These are phyloP conservation scores for Sporothrix inflata DNA, from an alignment of 2,329 filamentous ascomycete species.

Conservation along the genomic window DNA sequence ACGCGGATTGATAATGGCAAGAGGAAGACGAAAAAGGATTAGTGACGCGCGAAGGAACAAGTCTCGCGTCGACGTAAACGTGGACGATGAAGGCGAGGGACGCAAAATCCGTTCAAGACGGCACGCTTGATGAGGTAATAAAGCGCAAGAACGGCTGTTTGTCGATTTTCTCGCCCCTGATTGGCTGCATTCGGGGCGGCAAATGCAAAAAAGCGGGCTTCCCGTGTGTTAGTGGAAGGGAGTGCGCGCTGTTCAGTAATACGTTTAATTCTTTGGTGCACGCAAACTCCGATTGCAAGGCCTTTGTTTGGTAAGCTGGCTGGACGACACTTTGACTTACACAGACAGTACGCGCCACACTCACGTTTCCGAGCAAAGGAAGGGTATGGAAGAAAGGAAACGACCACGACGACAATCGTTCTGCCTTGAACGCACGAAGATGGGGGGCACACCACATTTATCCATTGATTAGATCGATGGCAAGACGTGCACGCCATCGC, in stretches of 20 bases:
- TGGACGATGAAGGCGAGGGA: too few species aligned
- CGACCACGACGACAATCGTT: background rate
- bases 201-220: slow-evolving; percentile 12
- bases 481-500: background rate
- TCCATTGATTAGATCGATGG: background rate
- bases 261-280: background rate
- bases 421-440: background rate
- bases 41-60: background rate
- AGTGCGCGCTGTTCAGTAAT: slow-evolving; percentile 17
- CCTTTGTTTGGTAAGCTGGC: background rate
- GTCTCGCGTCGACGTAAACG: too few species aligned
- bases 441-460: background rate
- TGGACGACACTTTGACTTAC: background rate
- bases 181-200: background rate
- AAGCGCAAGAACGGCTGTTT: too few species aligned
- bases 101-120: too few species aligned
- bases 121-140: too few species aligned
- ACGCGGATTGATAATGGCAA: background rate
- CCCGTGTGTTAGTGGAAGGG: background rate
- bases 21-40: background rate
- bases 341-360: background rate
- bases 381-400: background rate
- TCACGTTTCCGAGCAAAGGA: background rate
- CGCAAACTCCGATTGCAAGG: background rate
- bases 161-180: background rate